Conservation (phyloP, 345 rosid genomes). For the Kernera saxatilis region DNA sequence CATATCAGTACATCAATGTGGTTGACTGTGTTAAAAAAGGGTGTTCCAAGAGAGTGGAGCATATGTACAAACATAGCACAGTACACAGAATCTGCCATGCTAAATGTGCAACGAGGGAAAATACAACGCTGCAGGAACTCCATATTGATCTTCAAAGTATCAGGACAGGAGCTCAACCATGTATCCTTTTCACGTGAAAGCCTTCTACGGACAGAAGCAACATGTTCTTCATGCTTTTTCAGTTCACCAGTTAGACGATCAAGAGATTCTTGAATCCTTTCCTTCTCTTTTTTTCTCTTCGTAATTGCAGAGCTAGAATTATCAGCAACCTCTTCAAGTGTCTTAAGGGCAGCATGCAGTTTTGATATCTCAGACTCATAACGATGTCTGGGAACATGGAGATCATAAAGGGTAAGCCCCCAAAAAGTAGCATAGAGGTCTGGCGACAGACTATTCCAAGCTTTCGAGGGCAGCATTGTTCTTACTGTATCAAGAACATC, state of each 20-base stretch:
- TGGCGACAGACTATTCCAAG: constrained; percentile 99
- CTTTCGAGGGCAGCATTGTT: constrained; percentile 87
- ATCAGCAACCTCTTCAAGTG: constrained; percentile 89
- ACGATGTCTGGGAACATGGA: constrained; percentile 89
- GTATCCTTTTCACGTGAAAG: constrained; percentile 92
- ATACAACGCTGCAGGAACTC: constrained; percentile 99
- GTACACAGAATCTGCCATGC: constrained; percentile 99
- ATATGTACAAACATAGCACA: constrained; percentile 98
- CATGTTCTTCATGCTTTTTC: constrained; percentile 86
- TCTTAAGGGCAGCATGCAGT: constrained; percentile 93
- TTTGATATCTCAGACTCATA: constrained; percentile 93
- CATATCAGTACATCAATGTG: constrained; percentile 97
- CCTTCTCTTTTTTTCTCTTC: constrained; percentile 98
- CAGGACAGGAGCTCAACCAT: constrained; percentile 98
- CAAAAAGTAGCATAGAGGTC: constrained; percentile 95
- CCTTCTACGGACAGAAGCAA: constrained; percentile 82
- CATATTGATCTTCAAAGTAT: constrained; percentile 96
- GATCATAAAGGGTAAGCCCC: constrained; percentile 98
- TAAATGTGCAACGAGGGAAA: constrained; percentile 98
- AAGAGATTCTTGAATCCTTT: constrained; percentile 96
- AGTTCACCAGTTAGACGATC: constrained; percentile 87
- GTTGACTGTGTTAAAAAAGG: constrained; percentile 96
- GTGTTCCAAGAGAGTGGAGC: constrained; percentile 97
- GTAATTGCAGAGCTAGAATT: constrained; percentile 92
- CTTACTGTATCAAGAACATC: constrained; percentile 85